Evolutionary conservation across 257 asterid genomes (phyloP).

Genomic region (Ilex asprella): DNA sequence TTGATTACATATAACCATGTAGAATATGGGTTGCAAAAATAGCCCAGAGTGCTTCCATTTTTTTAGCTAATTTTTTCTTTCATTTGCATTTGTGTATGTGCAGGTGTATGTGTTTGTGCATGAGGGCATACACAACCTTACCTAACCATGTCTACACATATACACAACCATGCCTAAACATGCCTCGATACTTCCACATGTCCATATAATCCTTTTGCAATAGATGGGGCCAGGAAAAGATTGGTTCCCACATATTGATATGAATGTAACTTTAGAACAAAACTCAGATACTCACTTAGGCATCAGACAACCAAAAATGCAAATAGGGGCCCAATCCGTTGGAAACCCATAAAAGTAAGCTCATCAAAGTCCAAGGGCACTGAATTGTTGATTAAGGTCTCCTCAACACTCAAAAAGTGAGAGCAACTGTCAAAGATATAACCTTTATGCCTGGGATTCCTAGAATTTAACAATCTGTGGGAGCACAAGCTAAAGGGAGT

Average conservation of each 20-base stretch:
- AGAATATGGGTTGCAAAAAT: no score
- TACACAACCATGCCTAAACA: no score
- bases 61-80: background rate
- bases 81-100: conserved; percentile 14
- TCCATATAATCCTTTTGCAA: no score
- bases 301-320: conserved; percentile 19
- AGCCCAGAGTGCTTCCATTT: no score
- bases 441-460: conserved; percentile 66
- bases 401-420: conserved; percentile 26
- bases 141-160: background rate
- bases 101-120: conserved; percentile 6
- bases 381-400: conserved; percentile 29
- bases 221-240: conserved; percentile 27
- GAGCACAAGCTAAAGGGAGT: conserved; percentile 21
- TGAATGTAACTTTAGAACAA: conserved; percentile 28
- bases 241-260: conserved; percentile 30
- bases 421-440: conserved; percentile 15
- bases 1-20: no score
- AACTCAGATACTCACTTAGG: conserved; percentile 21
- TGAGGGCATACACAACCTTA: conserved; percentile 9
- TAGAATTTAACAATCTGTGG: conserved; percentile 25
- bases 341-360: conserved; percentile 18
- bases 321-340: conserved; percentile 32
- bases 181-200: no score
- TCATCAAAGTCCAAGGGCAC: conserved; percentile 29